These are phyloP conservation scores for Kuraishia borneana DNA, from an alignment of 805 yeast species.

Conservation along the genomic window DNA sequence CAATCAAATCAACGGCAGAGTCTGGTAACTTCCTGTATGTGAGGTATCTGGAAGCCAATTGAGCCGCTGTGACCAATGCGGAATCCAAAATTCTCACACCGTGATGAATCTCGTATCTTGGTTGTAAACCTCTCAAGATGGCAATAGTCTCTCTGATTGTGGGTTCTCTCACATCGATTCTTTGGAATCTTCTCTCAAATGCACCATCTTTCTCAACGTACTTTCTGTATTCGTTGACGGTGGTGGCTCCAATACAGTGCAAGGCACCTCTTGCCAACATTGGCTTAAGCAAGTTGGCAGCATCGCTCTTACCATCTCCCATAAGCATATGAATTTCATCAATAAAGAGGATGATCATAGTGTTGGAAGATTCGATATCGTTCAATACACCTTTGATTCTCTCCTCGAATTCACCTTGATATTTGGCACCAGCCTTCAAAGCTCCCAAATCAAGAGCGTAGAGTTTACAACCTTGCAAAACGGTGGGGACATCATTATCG, in stretches of 20 bases:
- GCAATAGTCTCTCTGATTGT: slow-evolving; percentile 90
- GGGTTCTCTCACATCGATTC: slow-evolving; percentile 92
- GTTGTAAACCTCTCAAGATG: slow-evolving; percentile 90
- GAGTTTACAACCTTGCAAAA: slow-evolving; percentile 68
- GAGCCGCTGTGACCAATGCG: slow-evolving; percentile 91
- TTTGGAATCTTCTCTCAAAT: slow-evolving; percentile 96
- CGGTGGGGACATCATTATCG: slow-evolving; percentile 90
- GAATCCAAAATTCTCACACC: slow-evolving; percentile 94
- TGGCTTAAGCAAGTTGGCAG: slow-evolving; percentile 93
- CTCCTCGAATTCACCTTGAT: slow-evolving; percentile 98
- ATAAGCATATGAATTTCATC: slow-evolving; percentile 98
- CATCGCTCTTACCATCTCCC: slow-evolving; percentile 98
- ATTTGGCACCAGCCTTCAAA: slow-evolving; percentile 96
- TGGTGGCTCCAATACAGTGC: slow-evolving; percentile 98
- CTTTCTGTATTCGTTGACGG: slow-evolving; percentile 87
- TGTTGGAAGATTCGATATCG: slow-evolving; percentile 83
- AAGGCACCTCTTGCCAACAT: slow-evolving; percentile 93
- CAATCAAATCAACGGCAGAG: slow-evolving; percentile 92
- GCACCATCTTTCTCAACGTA: slow-evolving; percentile 96
- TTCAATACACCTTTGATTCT: slow-evolving; percentile 92
- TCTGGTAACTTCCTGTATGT: slow-evolving; percentile 96
- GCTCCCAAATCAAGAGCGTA: slow-evolving; percentile 93
- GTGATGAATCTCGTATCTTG: slow-evolving; percentile 91
- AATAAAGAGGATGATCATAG: slow-evolving; percentile 80
- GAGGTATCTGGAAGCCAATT: slow-evolving; percentile 84